Base-by-base conservation (phyloP, 2,329 filamentous ascomycete species). In the Claviceps lovelessii region DNA sequence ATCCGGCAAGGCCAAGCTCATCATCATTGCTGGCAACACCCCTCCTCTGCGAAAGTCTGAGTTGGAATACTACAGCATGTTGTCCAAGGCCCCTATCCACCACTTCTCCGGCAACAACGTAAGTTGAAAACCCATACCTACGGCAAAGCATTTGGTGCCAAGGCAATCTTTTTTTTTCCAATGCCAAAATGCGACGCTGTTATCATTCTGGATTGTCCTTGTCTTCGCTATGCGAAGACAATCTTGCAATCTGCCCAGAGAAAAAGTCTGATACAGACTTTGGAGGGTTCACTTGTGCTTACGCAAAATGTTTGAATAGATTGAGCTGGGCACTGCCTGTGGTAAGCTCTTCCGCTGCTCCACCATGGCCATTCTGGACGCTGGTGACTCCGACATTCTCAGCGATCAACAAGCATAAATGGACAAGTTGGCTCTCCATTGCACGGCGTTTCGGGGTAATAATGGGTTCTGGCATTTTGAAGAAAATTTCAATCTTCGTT, bases 21-120 rank as follows among this genome's bases (percentile, higher is more conserved):
- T 97, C 73, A 90, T 95, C 77, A 94, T 95, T 58, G 69, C 71
- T 66, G 90, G 88, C 77, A 97, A 98, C 83, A 95, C 90, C 65
- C 90, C 91, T 71, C 93, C 93, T 74, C 88, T 98, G 68, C 85
- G 91, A 75, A 98, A 97, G 86, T 88, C 83, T 69, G 91, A 97
- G 81, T 84, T 96, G 61, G 91, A 96, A 80, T 96, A 88, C 79
- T 90, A 90, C 80, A 82, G 82, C 72, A 93, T 93, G 88, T 76
- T 95, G 68, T 85, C 84, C 73, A 95, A 97, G 85, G 88, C 86
- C 67, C 84, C 86, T 62, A 91, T 97, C 69, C 91, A 97, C 82
- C 93, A 98, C 82, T 97, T 96, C 79, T 81, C 81, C 65, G 93
- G 93, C 69, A 95, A 94, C 85, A 97, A 97, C 84, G 91, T 97